These are phyloP conservation scores for Salix viminalis DNA, from an alignment of 345 rosid species.

Conservation along the genomic window DNA sequence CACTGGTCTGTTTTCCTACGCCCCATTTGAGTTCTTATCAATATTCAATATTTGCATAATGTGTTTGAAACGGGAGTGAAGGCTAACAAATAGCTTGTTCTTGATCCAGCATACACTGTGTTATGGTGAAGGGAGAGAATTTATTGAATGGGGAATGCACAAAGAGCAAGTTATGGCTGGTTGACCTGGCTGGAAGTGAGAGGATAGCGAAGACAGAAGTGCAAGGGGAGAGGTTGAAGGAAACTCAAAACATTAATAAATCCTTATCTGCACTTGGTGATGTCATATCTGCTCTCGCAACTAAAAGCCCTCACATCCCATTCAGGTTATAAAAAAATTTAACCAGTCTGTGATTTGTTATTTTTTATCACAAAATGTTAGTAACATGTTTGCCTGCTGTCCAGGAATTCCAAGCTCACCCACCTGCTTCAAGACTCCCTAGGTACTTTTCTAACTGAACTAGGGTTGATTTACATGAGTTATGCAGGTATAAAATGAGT, in stretches of 20 bases:
- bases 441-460: constrained; percentile 38
- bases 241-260: constrained; percentile 90
- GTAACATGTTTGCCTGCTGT: constrained; percentile 8
- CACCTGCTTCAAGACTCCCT: constrained; percentile 95
- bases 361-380: not conserved
- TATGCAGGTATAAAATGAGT: not conserved
- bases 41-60: not conserved
- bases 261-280: constrained; percentile 97
- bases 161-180: constrained; percentile 92
- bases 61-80: constrained; percentile 7
- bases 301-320: constrained; percentile 85
- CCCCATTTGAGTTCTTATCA: not conserved
- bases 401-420: constrained; percentile 97
- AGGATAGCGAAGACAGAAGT: constrained; percentile 92
- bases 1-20: constrained; percentile 57
- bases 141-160: constrained; percentile 80
- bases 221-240: constrained; percentile 92
- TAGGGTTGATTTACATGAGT: not conserved
- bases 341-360: not conserved
- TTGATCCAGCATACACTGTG: constrained; percentile 70
- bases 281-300: constrained; percentile 91
- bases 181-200: constrained; percentile 98
- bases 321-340: constrained; percentile 50
- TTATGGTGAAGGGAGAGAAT: constrained; percentile 86
- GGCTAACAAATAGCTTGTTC: not conserved